These are phyloP conservation scores for Phaffia australis DNA, from an alignment of 768 basidiomycete genomes.

Conservation along the genomic window DNA sequence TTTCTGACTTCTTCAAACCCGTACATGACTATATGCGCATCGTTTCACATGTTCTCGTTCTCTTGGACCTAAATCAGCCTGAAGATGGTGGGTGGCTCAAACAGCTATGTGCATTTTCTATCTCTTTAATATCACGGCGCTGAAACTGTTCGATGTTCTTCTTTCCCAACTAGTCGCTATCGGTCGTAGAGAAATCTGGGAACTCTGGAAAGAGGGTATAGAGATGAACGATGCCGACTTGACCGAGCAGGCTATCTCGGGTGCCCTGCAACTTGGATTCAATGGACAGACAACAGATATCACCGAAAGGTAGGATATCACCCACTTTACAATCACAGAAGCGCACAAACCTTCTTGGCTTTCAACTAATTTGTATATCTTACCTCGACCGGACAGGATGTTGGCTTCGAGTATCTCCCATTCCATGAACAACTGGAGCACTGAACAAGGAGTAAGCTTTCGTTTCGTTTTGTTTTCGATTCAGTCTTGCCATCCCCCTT, in stretches of 20 bases:
- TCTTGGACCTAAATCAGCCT: constrained; percentile 5
- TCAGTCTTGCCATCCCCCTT: background rate
- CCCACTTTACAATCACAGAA: no score
- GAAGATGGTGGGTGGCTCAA: constrained; percentile 11
- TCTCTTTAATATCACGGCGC: background rate
- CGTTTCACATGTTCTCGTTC: background rate
- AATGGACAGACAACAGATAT: constrained; percentile 3
- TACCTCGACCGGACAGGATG: no score
- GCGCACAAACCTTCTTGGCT: no score
- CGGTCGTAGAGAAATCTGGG: constrained; percentile 24
- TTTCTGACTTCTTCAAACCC: no score
- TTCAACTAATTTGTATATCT: no score
- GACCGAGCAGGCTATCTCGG: constrained; percentile 7
- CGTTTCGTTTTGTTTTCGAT: background rate
- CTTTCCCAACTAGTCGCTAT: constrained; percentile 5
- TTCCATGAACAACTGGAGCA: background rate
- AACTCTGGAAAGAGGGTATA: constrained; percentile 19
- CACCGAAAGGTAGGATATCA: background rate
- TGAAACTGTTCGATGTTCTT: background rate
- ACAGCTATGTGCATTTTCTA: background rate
- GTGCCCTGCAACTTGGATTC: constrained; percentile 17
- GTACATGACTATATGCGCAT: no score
- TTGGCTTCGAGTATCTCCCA: no score
- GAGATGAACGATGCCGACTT: constrained; percentile 9
- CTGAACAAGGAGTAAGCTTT: background rate